phyloP scores from a whole-genome alignment of 345 rosid species.

The Gynandropsis gynandra region DNA sequence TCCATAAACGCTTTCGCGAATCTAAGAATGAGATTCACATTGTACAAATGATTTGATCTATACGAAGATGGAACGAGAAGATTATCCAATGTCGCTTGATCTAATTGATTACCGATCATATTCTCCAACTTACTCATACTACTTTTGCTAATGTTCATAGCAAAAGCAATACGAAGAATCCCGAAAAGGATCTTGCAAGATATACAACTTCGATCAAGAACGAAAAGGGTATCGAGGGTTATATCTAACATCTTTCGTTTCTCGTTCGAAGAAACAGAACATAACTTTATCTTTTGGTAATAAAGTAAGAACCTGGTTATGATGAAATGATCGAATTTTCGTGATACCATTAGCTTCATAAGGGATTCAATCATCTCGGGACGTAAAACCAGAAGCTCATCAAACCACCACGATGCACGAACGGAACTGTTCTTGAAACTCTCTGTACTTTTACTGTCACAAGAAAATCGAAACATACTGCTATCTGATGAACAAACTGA shows the following conservation, averaged over 20 bases:
- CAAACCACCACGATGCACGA: constrained; percentile 73
- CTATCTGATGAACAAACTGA: constrained; percentile 79
- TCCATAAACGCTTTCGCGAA: constrained; percentile 52
- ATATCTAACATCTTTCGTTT: constrained; percentile 45
- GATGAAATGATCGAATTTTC: constrained; percentile 48
- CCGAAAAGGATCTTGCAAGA: constrained; percentile 72
- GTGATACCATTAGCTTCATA: constrained; percentile 44
- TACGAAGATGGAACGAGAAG: constrained; percentile 71
- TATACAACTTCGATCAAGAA: constrained; percentile 48
- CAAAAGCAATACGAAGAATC: constrained; percentile 46
- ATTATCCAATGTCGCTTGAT: constrained; percentile 75
- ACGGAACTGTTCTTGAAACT: constrained; percentile 58
- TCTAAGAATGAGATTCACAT: constrained; percentile 66
- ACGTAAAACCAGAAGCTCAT: constrained; percentile 51
- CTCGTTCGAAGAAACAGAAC: constrained; percentile 32
- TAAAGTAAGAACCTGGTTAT: constrained; percentile 62
- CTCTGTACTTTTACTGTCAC: constrained; percentile 78
- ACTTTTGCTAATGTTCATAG: constrained; percentile 39
- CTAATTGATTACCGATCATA: constrained; percentile 74
- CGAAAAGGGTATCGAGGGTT: constrained; percentile 43
- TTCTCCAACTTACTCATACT: constrained; percentile 55
- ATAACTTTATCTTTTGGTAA: constrained; percentile 69
- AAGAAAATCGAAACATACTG: constrained; percentile 63
- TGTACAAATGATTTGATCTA: constrained; percentile 48
- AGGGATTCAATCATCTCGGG: constrained; percentile 36